phyloP scores from a whole-genome alignment of 148 eudicot genomes.

The Silene latifolia region DNA sequence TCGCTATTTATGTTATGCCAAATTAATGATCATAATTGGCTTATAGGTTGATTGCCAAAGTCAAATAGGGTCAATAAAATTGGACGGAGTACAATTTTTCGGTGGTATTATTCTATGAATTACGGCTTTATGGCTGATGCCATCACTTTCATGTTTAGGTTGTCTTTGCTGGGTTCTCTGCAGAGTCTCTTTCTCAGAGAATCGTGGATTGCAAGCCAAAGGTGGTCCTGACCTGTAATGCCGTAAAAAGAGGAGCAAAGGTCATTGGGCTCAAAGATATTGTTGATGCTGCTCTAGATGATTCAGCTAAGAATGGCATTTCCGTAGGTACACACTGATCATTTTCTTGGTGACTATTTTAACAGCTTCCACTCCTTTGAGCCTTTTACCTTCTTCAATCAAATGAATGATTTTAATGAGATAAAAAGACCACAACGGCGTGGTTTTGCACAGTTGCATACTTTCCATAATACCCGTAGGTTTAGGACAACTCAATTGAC shows the following conservation, averaged over 20 bases:
- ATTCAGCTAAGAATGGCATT: slow-evolving; percentile 57
- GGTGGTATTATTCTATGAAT: background rate
- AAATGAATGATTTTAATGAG: background rate
- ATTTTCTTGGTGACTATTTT: background rate
- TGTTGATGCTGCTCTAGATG: slow-evolving; percentile 74
- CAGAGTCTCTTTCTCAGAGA: slow-evolving; percentile 91
- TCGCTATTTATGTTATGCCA: too few relatives aligned
- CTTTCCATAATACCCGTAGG: background rate
- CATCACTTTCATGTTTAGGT: slow-evolving; percentile 45
- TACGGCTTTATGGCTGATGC: slow-evolving; percentile 9
- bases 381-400: background rate
- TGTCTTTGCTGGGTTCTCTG: slow-evolving; percentile 98
- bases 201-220: slow-evolving; percentile 95
- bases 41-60: background rate
- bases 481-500: background rate
- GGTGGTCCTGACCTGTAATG: slow-evolving; percentile 90
- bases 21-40: background rate
- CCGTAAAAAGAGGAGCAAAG: slow-evolving; percentile 88
- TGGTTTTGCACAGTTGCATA: background rate
- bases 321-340: slow-evolving; percentile 50
- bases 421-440: background rate
- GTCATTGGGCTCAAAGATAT: slow-evolving; percentile 77
- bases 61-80: background rate
- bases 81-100: background rate
- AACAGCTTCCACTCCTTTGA: background rate